phyloP scores from a whole-genome alignment of 495 filamentous ascomycete species.

The Pseudomonodictys pantanalensis region DNA sequence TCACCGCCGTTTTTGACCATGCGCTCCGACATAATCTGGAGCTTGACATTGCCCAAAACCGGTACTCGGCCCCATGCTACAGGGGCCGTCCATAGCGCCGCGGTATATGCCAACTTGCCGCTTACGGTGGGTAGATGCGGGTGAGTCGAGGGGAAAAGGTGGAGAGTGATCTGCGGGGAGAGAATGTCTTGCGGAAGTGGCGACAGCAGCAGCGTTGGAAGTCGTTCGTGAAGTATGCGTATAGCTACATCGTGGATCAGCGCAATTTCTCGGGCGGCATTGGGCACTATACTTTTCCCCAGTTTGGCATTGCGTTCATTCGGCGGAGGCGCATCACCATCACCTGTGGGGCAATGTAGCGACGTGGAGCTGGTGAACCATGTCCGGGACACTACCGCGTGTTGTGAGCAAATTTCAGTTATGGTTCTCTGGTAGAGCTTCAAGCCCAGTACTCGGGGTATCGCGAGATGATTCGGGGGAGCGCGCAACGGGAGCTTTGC shows the following conservation, averaged over 20 bases:
- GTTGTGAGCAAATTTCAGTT: constrained; percentile 33
- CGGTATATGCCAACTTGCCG: constrained; percentile 84
- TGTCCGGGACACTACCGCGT: constrained; percentile 27
- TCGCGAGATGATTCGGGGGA: constrained; percentile 1
- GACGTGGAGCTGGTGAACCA: constrained; percentile 39
- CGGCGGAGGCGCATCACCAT: constrained; percentile 50
- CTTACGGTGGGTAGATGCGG: constrained; percentile 90
- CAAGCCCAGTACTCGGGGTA: constrained; percentile 10
- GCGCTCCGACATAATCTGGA: constrained; percentile 82
- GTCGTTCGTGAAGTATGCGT: constrained; percentile 76
- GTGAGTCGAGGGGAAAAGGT: constrained; percentile 95
- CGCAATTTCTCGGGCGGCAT: no score
- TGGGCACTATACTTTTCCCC: constrained; percentile 85
- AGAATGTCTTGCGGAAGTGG: constrained; percentile 82
- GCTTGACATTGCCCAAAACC: constrained; percentile 79
- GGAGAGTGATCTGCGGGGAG: constrained; percentile 82
- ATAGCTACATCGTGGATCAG: constrained; percentile 58
- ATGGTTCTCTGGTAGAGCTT: constrained; percentile 31
- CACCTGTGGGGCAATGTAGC: constrained; percentile 6
- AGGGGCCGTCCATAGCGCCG: constrained; percentile 91
- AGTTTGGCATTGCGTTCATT: constrained; percentile 84
- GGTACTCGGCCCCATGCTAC: constrained; percentile 93
- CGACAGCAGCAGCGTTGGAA: constrained; percentile 81
- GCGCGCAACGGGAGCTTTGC: constrained; percentile 15
- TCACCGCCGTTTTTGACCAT: constrained; percentile 62